Evolutionary conservation across 2,329 filamentous ascomycete genomes (phyloP).

Genomic region (Fonsecaea pedrosoi): DNA sequence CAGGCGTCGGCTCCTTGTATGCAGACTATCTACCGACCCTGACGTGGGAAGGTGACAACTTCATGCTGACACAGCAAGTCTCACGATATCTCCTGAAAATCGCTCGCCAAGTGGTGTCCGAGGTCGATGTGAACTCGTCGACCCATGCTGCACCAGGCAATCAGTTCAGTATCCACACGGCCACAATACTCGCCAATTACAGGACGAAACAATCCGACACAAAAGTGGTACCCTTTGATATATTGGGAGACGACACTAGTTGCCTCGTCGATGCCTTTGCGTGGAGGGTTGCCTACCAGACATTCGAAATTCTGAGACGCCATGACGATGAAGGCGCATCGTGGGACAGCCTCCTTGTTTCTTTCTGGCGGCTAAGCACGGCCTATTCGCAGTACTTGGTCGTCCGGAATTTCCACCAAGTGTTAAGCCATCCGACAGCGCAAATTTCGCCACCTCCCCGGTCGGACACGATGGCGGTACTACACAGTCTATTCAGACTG

Average conservation of each 20-base stretch:
- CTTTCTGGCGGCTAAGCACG: background rate
- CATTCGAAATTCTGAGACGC: slow-evolving; percentile 76
- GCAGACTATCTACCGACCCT: slow-evolving; percentile 74
- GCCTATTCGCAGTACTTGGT: background rate
- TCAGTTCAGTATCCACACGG: no score
- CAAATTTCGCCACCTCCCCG: background rate
- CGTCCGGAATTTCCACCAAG: background rate
- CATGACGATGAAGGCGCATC: slow-evolving; percentile 69
- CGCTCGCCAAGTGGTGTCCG: slow-evolving; percentile 47
- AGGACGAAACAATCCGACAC: slow-evolving; percentile 62
- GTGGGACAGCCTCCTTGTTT: background rate
- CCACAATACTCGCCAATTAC: no score
- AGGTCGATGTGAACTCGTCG: no score
- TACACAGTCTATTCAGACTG: slow-evolving; percentile 60
- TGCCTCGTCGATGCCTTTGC: slow-evolving; percentile 67
- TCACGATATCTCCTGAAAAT: slow-evolving; percentile 77
- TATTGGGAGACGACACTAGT: no score
- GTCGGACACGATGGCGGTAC: background rate
- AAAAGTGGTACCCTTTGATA: slow-evolving; percentile 58
- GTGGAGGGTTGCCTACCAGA: slow-evolving; percentile 75
- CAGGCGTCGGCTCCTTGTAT: slow-evolving; percentile 76
- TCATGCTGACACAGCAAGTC: slow-evolving; percentile 80
- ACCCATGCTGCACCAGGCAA: no score
- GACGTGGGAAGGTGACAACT: slow-evolving; percentile 80
- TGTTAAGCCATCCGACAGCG: background rate